Conservation (phyloP, 129 eudicot species). For the Artemisia annua region DNA sequence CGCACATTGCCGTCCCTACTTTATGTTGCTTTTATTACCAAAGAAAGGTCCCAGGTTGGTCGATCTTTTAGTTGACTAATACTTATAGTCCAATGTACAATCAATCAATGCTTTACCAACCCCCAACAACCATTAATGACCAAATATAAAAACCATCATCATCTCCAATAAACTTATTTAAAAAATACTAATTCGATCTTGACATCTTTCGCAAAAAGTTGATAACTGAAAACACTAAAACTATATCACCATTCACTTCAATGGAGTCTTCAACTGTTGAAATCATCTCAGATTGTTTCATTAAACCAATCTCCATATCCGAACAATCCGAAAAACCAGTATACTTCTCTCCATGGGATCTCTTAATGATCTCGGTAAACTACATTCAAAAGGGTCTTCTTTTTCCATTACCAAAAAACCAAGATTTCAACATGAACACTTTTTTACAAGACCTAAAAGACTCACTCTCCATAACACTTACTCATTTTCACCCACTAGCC, state of each 20-base stretch:
- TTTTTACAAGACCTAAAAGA: too few species aligned
- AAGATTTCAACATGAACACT: constrained; percentile 23
- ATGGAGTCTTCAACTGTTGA: constrained; percentile 29
- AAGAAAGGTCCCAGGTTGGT: too few species aligned
- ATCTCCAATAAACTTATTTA: neutral
- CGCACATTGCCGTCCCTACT: too few species aligned
- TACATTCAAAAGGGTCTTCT: constrained; percentile 72
- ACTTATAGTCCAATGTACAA: too few species aligned
- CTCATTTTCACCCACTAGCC: too few species aligned
- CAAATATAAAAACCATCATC: neutral
- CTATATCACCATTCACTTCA: constrained; percentile 3
- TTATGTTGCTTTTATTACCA: too few species aligned
- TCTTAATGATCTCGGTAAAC: constrained; percentile 33
- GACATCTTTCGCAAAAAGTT: neutral
- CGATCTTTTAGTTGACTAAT: too few species aligned
- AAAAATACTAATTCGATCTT: too few species aligned
- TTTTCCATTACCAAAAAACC: constrained; percentile 15
- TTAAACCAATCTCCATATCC: constrained; percentile 41
- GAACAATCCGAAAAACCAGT: constrained; percentile 46
- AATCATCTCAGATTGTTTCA: constrained; percentile 49
- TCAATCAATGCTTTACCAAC: too few species aligned
- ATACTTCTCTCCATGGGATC: constrained; percentile 61
- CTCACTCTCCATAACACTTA: too few species aligned
- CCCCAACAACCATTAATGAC: too few species aligned
- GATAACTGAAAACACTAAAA: too few species aligned